Percentiles rank a stretch among this genome's conserved stretches.
These are phyloP conservation scores for Tillandsia leiboldiana DNA, from an alignment of 176 grass and related monocot genomes.

Conservation along the genomic window DNA sequence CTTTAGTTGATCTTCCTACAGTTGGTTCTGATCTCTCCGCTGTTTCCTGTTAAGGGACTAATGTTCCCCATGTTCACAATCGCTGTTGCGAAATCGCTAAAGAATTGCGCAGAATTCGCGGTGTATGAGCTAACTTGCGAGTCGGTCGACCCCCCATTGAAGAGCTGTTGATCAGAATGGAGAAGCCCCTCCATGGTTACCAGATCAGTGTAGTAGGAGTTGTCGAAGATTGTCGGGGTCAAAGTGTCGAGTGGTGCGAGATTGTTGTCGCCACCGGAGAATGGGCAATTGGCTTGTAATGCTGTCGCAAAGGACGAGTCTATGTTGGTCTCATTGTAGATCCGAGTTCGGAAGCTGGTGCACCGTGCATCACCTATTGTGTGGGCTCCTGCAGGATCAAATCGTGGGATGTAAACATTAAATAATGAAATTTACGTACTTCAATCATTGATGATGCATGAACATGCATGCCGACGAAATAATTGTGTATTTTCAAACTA, in stretches of 20 bases:
- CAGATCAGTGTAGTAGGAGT: slow-evolving; percentile 35
- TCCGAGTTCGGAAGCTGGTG: slow-evolving; percentile 31
- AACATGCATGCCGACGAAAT: slow-evolving; percentile 5
- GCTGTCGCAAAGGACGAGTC: slow-evolving; percentile 34
- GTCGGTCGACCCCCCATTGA: slow-evolving; percentile 41
- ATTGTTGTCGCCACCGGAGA: slow-evolving; percentile 24
- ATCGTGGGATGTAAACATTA: neutral
- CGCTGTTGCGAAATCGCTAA: slow-evolving; percentile 34
- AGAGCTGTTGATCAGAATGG: slow-evolving; percentile 63
- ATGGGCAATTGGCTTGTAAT: slow-evolving; percentile 30
- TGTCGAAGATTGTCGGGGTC: slow-evolving; percentile 41
- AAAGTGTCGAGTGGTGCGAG: slow-evolving; percentile 33
- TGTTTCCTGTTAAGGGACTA: slow-evolving; percentile 36
- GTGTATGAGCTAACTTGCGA: slow-evolving; percentile 32
- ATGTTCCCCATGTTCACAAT: slow-evolving; percentile 57
- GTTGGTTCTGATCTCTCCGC: slow-evolving; percentile 37
- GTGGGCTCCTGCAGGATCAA: slow-evolving; percentile 35
- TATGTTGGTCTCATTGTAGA: slow-evolving; percentile 54
- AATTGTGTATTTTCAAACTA: neutral
- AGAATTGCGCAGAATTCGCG: slow-evolving; percentile 24
- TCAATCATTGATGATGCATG: too few species aligned
- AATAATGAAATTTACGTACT: neutral
- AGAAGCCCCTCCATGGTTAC: slow-evolving; percentile 29
- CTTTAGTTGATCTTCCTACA: slow-evolving; percentile 38
- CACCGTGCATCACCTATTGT: slow-evolving; percentile 50